Evolutionary conservation across 495 filamentous ascomycete species (phyloP).

Genomic region (Podospora pseudoanserina): DNA sequence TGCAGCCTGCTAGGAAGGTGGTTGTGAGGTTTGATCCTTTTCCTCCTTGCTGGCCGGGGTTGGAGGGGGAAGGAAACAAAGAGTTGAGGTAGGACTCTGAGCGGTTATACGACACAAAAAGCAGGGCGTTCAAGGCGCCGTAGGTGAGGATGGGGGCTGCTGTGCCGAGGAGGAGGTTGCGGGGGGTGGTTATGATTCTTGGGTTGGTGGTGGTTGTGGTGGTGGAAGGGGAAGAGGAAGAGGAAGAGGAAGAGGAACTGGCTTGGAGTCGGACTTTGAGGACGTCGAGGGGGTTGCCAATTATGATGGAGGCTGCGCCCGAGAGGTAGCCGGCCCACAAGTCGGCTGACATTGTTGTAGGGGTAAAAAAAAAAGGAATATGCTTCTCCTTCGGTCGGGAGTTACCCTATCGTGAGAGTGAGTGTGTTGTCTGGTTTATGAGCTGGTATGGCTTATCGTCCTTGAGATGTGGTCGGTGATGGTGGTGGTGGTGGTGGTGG

Average conservation of each 20-base stretch:
- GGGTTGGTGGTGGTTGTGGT: no score
- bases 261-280: constrained; percentile 82
- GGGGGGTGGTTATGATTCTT: background rate
- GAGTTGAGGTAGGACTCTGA: constrained; percentile 55
- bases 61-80: constrained; percentile 27
- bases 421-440: background rate
- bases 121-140: constrained; percentile 81
- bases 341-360: constrained; percentile 64
- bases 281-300: constrained; percentile 84
- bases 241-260: constrained; percentile 17
- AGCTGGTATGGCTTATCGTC: background rate
- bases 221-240: constrained; percentile 3
- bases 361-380: background rate
- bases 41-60: constrained; percentile 4
- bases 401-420: no score
- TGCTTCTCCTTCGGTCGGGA: no score
- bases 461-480: background rate
- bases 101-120: constrained; percentile 84
- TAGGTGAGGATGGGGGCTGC: constrained; percentile 82
- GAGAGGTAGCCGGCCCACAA: constrained; percentile 86
- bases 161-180: constrained; percentile 53
- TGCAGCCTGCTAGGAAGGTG: constrained; percentile 71
- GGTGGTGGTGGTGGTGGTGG: background rate
- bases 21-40: constrained; percentile 44
- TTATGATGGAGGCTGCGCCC: constrained; percentile 75